Base-by-base conservation (phyloP, 2,329 filamentous ascomycete species). In the Xylaria sp. region DNA sequence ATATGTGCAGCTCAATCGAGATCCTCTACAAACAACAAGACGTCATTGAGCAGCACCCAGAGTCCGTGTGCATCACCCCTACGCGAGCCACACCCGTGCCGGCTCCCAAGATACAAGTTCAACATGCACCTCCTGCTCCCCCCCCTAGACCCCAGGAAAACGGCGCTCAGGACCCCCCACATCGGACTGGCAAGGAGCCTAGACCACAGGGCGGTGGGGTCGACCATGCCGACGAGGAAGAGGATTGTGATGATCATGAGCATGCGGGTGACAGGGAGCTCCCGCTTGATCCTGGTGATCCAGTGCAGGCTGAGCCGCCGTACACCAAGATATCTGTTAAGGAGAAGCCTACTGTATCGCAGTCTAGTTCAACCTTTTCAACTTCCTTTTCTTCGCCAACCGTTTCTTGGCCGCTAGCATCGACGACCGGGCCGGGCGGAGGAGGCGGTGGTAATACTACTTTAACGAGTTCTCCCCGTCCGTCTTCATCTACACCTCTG, bases 31-130 rank as follows among this genome's bases (percentile, higher is more conserved):
- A 62, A 15, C 58, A 67, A 15, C 53, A 67, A 33, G 62, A 68
- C 31, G 56, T 57, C 3, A 61, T 72, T 46, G 66, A 70, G 27
- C 58, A 67, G 19, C 59, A 67, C 5, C 60, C 66, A 6, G 63
- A 69, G 8, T 62, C 58, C 61, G 71, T 74, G 41, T 70, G 64
- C 54, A 67, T 73, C 52, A 70, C 69, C n/a, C 69, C 69, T 5
- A 65, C 69, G 43, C 11, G 17, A 43, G 47, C 40, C 35, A 9
- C 47, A 1, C 46, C 27, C 13, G 31, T 13, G n/a, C 2, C 4
- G 15, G 23, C 43, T 31, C 15, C 15, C 35, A n/a, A n/a, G n/a
- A n/a, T n/a, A n/a, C n/a, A n/a, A n/a, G n/a, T n/a, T 21, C 35
- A 31, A 25, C 54, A 35, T 6, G 44, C 60, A 13, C 44, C 38